phyloP scores from a whole-genome alignment of 768 basidiomycete genomes.

The Tephrocybe sp. region DNA sequence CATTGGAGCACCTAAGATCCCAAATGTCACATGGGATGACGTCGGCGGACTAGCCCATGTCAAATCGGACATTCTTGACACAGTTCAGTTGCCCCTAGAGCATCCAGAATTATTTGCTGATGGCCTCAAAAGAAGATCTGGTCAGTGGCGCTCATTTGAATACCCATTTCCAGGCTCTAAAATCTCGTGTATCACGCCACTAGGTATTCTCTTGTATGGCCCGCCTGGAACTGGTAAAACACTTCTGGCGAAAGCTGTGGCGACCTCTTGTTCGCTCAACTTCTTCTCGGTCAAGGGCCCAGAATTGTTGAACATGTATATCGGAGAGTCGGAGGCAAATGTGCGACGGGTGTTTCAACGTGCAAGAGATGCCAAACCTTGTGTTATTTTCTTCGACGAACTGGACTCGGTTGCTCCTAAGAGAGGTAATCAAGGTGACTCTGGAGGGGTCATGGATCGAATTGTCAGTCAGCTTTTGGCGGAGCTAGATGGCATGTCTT shows the following conservation, averaged over 20 bases:
- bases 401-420: constrained; percentile 94
- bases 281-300: constrained; percentile 98
- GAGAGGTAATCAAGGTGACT: constrained; percentile 92
- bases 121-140: constrained; percentile 94
- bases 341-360: constrained; percentile 90
- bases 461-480: constrained; percentile 94
- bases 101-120: constrained; percentile 87
- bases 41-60: constrained; percentile 88
- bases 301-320: constrained; percentile 96
- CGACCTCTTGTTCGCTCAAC: constrained; percentile 91
- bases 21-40: constrained; percentile 95
- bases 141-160: constrained; percentile 50
- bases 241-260: constrained; percentile 91
- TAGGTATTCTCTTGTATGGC: constrained; percentile 91
- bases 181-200: not conserved
- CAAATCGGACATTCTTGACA: constrained; percentile 92
- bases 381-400: constrained; percentile 97
- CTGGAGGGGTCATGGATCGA: constrained; percentile 96
- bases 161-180: not conserved
- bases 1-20: constrained; percentile 97
- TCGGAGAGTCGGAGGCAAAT: constrained; percentile 97
- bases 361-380: constrained; percentile 88
- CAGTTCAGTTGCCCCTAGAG: constrained; percentile 88
- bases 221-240: constrained; percentile 98
- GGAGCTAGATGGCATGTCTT: constrained; percentile 88